phyloP scores from a whole-genome alignment of 306 rosid genomes.

The Comarum palustre region DNA sequence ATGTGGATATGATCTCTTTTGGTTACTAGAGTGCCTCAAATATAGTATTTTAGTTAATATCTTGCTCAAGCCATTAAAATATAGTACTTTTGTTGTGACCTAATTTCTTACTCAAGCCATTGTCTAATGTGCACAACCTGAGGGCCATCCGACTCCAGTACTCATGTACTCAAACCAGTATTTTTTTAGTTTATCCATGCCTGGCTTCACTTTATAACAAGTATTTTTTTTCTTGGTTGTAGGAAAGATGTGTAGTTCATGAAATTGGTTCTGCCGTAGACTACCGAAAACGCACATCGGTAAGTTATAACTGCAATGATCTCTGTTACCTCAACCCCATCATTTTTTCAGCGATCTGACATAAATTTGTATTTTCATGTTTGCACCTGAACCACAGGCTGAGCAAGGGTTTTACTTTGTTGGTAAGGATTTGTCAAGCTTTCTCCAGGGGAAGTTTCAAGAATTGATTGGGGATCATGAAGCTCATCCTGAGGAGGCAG shows the following conservation, averaged over 20 bases:
- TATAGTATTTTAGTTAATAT: conserved; percentile 14
- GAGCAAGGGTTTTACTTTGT: conserved; percentile 79
- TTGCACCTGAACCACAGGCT: conserved; percentile 52
- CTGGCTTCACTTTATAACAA: conserved; percentile 23
- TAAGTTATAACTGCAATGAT: conserved; percentile 30
- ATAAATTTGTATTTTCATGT: conserved; percentile 20
- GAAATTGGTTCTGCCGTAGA: conserved; percentile 86
- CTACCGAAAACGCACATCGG: conserved; percentile 92
- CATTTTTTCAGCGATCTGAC: background rate
- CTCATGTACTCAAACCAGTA: conserved; percentile 1
- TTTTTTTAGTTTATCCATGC: background rate
- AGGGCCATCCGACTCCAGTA: background rate
- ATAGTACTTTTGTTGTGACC: conserved; percentile 8
- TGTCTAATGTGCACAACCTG: conserved; percentile 16
- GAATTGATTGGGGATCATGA: conserved; percentile 57
- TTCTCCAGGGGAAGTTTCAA: conserved; percentile 65
- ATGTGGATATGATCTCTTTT: conserved; percentile 15
- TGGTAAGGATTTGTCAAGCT: conserved; percentile 56
- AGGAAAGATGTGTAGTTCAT: conserved; percentile 84
- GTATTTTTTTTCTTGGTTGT: conserved; percentile 25
- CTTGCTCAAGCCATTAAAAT: conserved; percentile 1
- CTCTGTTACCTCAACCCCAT: background rate
- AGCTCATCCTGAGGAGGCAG: conserved; percentile 70
- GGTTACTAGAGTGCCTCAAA: conserved; percentile 19
- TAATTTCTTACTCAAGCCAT: conserved; percentile 13